phyloP scores from a whole-genome alignment of 2,329 filamentous ascomycete genomes.

The Phyllosticta citrichinensis region DNA sequence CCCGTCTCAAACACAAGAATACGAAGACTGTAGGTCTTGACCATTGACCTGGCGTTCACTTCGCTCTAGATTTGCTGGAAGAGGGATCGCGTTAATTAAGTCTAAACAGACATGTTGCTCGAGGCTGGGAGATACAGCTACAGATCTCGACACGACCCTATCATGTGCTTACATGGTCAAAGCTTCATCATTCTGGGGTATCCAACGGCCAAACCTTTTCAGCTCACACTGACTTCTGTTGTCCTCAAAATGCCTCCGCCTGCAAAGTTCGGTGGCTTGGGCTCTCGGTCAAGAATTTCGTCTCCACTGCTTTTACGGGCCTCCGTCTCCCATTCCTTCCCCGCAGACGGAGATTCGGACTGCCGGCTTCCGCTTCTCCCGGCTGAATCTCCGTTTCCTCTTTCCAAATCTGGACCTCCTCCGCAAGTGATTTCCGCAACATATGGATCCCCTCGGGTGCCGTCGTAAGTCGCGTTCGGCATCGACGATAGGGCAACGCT shows the following conservation, averaged over 20 bases:
- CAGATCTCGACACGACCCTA: not conserved
- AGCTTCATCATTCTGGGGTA: not conserved
- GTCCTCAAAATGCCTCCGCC: constrained; percentile 2
- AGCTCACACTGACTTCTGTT: constrained; percentile 6
- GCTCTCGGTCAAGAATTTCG: not conserved
- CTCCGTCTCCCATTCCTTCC: constrained; percentile 3
- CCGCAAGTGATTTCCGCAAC: constrained; percentile 1
- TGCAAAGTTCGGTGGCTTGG: not conserved
- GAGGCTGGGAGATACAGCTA: not conserved
- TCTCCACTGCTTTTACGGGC: constrained; percentile 5
- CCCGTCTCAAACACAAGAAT: no score
- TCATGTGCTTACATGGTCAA: not conserved
- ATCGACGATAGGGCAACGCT: not conserved
- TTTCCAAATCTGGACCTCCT: not conserved
- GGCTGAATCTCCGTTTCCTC: not conserved
- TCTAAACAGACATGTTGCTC: no score
- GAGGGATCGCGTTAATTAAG: no score
- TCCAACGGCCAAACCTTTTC: not conserved
- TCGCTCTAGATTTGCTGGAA: no score
- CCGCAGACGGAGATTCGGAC: not conserved
- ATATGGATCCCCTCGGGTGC: not conserved
- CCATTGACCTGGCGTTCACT: no score
- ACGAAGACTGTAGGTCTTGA: no score
- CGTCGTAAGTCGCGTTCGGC: not conserved
- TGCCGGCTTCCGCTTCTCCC: not conserved